phyloP scores from a whole-genome alignment of 2,329 filamentous ascomycete genomes.

The Madurella mycetomatis region DNA sequence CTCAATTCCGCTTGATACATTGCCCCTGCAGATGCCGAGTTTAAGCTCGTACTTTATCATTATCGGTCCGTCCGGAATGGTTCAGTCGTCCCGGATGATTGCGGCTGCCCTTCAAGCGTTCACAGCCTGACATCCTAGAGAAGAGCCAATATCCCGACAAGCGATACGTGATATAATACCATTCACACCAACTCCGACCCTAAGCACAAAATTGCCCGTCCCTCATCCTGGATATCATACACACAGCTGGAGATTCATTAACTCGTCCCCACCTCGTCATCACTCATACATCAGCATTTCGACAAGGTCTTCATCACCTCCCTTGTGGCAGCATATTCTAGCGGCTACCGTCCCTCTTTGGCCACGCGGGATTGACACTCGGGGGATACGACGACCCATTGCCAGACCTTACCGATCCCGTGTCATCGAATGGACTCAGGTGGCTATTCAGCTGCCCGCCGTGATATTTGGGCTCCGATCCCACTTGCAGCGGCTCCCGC shows the following conservation, averaged over 20 bases:
- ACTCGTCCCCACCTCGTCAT: neutral
- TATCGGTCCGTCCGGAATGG: too few relatives aligned
- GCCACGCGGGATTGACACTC: slow-evolving; percentile 9
- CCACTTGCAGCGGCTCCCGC: slow-evolving; percentile 13
- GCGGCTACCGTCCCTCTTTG: slow-evolving; percentile 13
- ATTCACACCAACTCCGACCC: neutral
- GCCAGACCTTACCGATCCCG: neutral
- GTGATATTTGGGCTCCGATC: slow-evolving; percentile 11
- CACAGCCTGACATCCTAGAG: too few relatives aligned
- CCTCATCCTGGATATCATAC: slow-evolving; percentile 5
- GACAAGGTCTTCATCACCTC: neutral
- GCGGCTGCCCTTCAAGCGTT: too few relatives aligned
- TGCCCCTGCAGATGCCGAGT: too few relatives aligned
- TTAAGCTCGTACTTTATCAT: too few relatives aligned
- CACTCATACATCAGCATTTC: neutral
- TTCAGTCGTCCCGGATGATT: too few relatives aligned
- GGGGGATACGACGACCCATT: slow-evolving; percentile 1
- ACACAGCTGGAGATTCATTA: slow-evolving; percentile 8
- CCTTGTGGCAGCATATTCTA: neutral
- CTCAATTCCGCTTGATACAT: too few relatives aligned
- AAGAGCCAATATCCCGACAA: too few relatives aligned
- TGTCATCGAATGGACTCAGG: slow-evolving; percentile 19
- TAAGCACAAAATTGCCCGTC: neutral
- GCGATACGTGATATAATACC: too few relatives aligned
- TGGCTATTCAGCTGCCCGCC: slow-evolving; percentile 6